A percentile compares a stretch with the other conserved stretches of the same genome.
Evolutionary conservation across 2,329 filamentous ascomycete genomes (phyloP).

Genomic region (Alternaria triticimaculans): DNA sequence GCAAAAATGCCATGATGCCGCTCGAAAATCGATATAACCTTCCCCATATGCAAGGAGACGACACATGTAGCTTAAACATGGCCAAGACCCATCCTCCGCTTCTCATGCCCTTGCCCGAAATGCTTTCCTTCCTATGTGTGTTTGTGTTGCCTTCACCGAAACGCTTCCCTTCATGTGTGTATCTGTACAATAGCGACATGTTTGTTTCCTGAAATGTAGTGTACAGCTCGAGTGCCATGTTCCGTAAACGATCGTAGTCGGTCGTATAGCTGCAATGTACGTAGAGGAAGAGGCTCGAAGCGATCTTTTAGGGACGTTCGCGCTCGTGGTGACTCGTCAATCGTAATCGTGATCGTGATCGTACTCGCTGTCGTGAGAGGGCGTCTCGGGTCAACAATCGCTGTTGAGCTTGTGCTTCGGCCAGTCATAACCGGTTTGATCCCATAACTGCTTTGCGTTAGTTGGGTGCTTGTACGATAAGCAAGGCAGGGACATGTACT

Average conservation of each 20-base stretch:
- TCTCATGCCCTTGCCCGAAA: neutral
- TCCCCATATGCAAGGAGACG: conserved; percentile 8
- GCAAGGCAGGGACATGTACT: conserved; percentile 41
- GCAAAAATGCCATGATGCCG: neutral
- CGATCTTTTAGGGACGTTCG: neutral
- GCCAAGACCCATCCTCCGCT: neutral
- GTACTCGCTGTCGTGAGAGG: neutral
- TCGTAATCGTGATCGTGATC: neutral
- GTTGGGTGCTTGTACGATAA: neutral
- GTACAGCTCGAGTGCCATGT: neutral
- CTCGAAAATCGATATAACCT: neutral
- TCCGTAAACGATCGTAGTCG: neutral
- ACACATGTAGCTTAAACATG: conserved; percentile 9
- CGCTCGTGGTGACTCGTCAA: neutral
- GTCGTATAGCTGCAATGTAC: neutral
- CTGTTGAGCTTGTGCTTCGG: conserved; percentile 55
- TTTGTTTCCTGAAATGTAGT: neutral
- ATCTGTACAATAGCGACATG: neutral
- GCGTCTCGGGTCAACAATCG: conserved; percentile 37
- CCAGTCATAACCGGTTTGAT: conserved; percentile 46
- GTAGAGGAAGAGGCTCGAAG: neutral
- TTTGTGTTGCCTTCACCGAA: neutral
- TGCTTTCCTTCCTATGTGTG: neutral
- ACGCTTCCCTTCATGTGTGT: neutral
- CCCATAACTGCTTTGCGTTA: conserved; percentile 36